phyloP scores from a whole-genome alignment of 31 red algal species.

The Endocladia muricata region DNA sequence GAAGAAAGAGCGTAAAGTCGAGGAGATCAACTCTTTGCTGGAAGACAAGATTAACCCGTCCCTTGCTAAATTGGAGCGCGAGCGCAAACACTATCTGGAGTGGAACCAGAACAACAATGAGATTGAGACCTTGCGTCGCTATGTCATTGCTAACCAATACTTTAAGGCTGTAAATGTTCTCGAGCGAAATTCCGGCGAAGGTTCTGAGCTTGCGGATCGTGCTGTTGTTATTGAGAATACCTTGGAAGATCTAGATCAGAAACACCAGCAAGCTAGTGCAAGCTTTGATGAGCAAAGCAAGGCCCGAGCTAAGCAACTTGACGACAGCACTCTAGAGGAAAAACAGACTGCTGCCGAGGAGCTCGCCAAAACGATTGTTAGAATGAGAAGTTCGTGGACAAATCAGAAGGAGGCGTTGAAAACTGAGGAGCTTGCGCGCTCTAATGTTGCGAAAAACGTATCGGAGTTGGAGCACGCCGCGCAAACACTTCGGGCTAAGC shows the following conservation, averaged over 20 bases:
- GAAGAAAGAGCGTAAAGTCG: slow-evolving; percentile 96
- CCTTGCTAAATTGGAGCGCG: slow-evolving; percentile 82
- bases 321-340: slow-evolving; percentile 21
- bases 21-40: slow-evolving; percentile 95
- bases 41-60: slow-evolving; percentile 90
- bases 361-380: slow-evolving; percentile 51
- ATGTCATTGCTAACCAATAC: slow-evolving; percentile 58
- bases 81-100: slow-evolving; percentile 88
- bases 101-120: slow-evolving; percentile 86
- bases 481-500: not conserved
- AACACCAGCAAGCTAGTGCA: slow-evolving; percentile 6
- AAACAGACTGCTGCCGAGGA: slow-evolving; percentile 40
- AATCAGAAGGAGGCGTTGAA: slow-evolving; percentile 72
- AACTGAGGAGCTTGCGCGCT: slow-evolving; percentile 20
- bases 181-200: slow-evolving; percentile 41
- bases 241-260: not conserved
- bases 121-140: slow-evolving; percentile 68
- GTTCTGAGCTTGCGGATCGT: slow-evolving; percentile 44
- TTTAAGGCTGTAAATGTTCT: slow-evolving; percentile 33
- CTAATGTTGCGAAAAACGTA: slow-evolving; percentile 22
- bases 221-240: slow-evolving; percentile 20
- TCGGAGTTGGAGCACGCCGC: slow-evolving; percentile 10
- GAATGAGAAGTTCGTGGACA: slow-evolving; percentile 35
- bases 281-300: slow-evolving; percentile 11
- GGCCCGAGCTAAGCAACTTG: slow-evolving; percentile 17